Conservation (phyloP, 441 rosid species). For the Dalechampia spathulata region DNA sequence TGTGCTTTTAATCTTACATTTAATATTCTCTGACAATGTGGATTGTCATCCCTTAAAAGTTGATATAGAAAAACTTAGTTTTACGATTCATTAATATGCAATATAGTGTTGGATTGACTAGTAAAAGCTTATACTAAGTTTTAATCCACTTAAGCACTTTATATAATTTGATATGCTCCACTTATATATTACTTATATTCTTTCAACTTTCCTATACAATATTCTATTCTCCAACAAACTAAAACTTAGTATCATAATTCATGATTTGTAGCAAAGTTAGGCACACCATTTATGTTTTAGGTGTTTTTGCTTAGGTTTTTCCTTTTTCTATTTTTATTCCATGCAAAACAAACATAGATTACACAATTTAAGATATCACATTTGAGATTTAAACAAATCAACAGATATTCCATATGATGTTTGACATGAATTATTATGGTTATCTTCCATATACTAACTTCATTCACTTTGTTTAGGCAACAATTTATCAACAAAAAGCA, state of each 20-base stretch:
- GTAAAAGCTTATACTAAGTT: too few relatives aligned
- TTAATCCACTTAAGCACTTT: too few relatives aligned
- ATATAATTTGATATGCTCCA: too few relatives aligned
- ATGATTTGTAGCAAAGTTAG: neutral
- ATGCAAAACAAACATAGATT: neutral
- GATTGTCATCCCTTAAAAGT: too few relatives aligned
- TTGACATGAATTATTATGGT: slow-evolving; percentile 5
- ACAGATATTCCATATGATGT: slow-evolving; percentile 1
- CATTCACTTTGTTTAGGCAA: slow-evolving; percentile 51
- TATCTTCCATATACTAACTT: slow-evolving; percentile 25
- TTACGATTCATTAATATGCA: too few relatives aligned
- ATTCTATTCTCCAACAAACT: neutral
- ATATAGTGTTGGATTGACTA: too few relatives aligned
- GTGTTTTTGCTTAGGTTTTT: neutral
- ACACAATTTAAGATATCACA: neutral
- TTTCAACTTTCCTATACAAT: too few relatives aligned
- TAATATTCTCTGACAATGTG: too few relatives aligned
- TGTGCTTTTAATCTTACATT: too few relatives aligned
- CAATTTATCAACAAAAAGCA: slow-evolving; percentile 87
- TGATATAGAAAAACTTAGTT: too few relatives aligned
- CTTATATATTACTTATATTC: too few relatives aligned
- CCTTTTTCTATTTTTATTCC: neutral
- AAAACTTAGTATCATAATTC: neutral
- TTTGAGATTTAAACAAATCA: neutral
- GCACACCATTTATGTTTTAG: neutral